Evolutionary conservation across 2,329 filamentous ascomycete species (phyloP).

Genomic region (Cercospora sp.): DNA sequence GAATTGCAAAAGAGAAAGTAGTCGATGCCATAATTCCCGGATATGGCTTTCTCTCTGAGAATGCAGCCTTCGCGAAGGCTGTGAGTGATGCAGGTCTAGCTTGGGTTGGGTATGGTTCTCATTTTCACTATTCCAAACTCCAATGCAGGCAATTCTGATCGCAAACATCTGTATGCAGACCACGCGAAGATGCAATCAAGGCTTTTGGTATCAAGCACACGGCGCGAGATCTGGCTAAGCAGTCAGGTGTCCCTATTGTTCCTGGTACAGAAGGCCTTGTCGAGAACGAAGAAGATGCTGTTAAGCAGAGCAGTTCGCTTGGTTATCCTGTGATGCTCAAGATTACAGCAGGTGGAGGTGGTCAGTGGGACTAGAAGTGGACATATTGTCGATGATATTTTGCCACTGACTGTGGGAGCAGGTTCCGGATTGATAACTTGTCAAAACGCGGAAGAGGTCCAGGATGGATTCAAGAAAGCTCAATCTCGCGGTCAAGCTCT

Average conservation of each 20-base stretch:
- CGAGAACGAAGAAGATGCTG: conserved; percentile 50
- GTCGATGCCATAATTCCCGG: conserved; percentile 65
- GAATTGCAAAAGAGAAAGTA: conserved; percentile 52
- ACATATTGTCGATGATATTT: too few species aligned
- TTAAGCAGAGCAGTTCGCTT: conserved; percentile 46
- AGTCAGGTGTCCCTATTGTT: conserved; percentile 57
- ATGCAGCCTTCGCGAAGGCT: conserved; percentile 59
- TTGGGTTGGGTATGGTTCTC: conserved; percentile 57
- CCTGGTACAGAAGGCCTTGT: conserved; percentile 56
- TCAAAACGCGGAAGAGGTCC: conserved; percentile 66
- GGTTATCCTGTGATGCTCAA: conserved; percentile 62
- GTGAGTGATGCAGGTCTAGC: conserved; percentile 57
- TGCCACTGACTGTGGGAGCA: too few species aligned
- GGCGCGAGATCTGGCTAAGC: conserved; percentile 55
- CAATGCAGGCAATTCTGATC: too few species aligned
- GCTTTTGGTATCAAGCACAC: conserved; percentile 61
- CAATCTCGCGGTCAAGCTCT: conserved; percentile 73
- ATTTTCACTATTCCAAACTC: too few species aligned
- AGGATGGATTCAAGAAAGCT: conserved; percentile 60
- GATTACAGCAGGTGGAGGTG: conserved; percentile 59
- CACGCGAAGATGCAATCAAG: conserved; percentile 25
- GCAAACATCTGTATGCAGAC: background rate
- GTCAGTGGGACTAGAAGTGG: background rate
- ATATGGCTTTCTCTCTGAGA: conserved; percentile 68
- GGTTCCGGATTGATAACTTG: conserved; percentile 75